Conservation (phyloP, 192 early-diverging fungal species). For the Entomortierella lignicola region DNA sequence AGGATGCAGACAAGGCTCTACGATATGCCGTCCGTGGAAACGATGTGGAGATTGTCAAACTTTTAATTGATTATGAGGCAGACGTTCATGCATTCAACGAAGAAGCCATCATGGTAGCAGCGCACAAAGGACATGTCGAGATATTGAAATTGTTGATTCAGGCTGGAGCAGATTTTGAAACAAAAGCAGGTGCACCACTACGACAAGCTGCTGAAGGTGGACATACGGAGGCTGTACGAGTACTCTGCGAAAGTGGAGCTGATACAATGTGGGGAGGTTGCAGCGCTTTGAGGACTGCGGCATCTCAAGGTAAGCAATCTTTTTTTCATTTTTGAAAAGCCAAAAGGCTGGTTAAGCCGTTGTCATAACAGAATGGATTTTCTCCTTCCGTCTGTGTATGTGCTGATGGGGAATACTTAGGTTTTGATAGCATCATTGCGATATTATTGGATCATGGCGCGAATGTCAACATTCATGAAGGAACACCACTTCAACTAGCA, state of each 20-base stretch:
- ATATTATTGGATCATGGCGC: constrained; percentile 42
- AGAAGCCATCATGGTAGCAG: constrained; percentile 30
- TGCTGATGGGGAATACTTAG: constrained; percentile 1
- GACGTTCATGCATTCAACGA: constrained; percentile 50
- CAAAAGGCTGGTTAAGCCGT: not conserved
- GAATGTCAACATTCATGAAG: constrained; percentile 51
- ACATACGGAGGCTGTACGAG: constrained; percentile 32
- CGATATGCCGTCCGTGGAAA: constrained; percentile 51
- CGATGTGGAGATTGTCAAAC: constrained; percentile 45
- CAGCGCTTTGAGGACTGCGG: constrained; percentile 35
- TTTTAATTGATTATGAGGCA: constrained; percentile 43
- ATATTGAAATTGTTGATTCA: constrained; percentile 35
- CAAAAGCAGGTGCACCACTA: constrained; percentile 26
- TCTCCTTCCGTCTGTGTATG: not conserved
- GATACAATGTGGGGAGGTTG: constrained; percentile 50
- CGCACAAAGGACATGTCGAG: constrained; percentile 46
- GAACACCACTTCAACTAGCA: constrained; percentile 46
- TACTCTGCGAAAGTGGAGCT: constrained; percentile 38
- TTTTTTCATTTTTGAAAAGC: not conserved
- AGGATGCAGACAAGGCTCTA: constrained; percentile 43
- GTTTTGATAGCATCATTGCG: constrained; percentile 34
- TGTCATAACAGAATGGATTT: constrained; percentile 2
- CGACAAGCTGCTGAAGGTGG: constrained; percentile 34
- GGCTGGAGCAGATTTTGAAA: constrained; percentile 40
- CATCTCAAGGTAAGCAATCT: constrained; percentile 28